These are phyloP conservation scores for Aspergillus affinis DNA, from an alignment of 495 filamentous ascomycete genomes.

Conservation along the genomic window DNA sequence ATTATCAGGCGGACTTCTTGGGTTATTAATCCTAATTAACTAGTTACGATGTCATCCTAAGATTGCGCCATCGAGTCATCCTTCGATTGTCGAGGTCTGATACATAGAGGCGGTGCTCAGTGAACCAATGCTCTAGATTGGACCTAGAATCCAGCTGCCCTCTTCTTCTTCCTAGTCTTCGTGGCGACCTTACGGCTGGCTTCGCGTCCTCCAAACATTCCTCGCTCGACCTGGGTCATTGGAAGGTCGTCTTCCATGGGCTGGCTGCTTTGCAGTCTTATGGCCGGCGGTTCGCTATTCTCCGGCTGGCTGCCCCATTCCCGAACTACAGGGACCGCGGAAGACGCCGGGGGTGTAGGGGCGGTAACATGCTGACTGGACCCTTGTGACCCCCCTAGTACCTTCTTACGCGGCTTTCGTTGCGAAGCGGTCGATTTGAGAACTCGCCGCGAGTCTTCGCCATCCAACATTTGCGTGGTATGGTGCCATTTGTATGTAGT, in stretches of 20 bases:
- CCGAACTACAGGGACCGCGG: slow-evolving; percentile 25
- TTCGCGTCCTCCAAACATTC: slow-evolving; percentile 39
- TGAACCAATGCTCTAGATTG: too few relatives aligned
- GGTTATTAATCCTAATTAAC: not conserved
- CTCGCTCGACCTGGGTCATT: slow-evolving; percentile 49
- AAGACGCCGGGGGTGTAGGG: slow-evolving; percentile 23
- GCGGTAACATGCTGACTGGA: slow-evolving; percentile 18
- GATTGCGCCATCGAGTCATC: not conserved
- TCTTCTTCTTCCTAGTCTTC: slow-evolving; percentile 42
- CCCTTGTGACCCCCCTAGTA: slow-evolving; percentile 8
- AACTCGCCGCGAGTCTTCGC: slow-evolving; percentile 22
- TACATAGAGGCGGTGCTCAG: too few relatives aligned
- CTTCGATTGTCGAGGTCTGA: not conserved
- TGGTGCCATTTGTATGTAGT: slow-evolving; percentile 39
- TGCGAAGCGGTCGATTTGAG: slow-evolving; percentile 22
- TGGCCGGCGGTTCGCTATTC: slow-evolving; percentile 12
- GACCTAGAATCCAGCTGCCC: slow-evolving; percentile 46
- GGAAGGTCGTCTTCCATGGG: slow-evolving; percentile 29
- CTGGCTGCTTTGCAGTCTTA: slow-evolving; percentile 40
- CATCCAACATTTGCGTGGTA: slow-evolving; percentile 22
- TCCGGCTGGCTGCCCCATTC: slow-evolving; percentile 44
- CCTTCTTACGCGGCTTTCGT: slow-evolving; percentile 28
- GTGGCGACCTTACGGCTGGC: slow-evolving; percentile 22
- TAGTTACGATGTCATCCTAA: not conserved
- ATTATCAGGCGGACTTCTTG: not conserved